Base-by-base conservation (phyloP, 2,329 filamentous ascomycete species). In the Cercospora beticola region DNA sequence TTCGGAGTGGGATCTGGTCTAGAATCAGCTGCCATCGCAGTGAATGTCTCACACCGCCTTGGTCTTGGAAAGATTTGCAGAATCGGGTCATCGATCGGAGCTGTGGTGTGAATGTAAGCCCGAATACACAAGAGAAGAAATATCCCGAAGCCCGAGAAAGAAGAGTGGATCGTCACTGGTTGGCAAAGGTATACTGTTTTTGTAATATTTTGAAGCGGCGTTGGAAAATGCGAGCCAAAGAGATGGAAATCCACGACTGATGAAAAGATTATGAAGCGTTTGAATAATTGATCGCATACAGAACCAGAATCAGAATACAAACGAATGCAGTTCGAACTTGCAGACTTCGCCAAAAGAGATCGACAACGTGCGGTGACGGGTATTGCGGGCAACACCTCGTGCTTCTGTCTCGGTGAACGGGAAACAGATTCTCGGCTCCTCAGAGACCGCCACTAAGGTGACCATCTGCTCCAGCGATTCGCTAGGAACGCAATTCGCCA, bases 1-100 rank as follows among this genome's bases (percentile, higher is more conserved):
- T 36, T 68, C 66, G 40, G 66, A 68, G 40, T 68, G 66, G 66
- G 66, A 68, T 46, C 5, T 68, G 40, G 23, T 68, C 4, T 68
- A 64, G n/a, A 16, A 10, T 1, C 1, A 10, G 23, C 10, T 57
- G 18, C 4, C 1, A 14, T 21, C 43, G 43, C 43, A 12, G n/a
- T 21, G 43, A 21, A 21, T 49, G 8, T 18, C n/a, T 21, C 4
- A 5, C 36, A 49, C 9, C 43, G n/a, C n/a, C 5, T 49, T 21
- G 18, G 18, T 52, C 5, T 52, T 10, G 46, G 10, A 14, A 14
- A 14, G 10, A 6, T 23, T 52, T 52, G 18, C 46, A 14, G 46
- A 52, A 52, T 52, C 46, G 46, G 46, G 46, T 21, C 43, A 21
- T 21, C n/a, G 12, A 49, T 49, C 12, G 43, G 43, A 12, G 4